Conservation (phyloP, 208 protist species). For the Acanthamoeba quina region DNA sequence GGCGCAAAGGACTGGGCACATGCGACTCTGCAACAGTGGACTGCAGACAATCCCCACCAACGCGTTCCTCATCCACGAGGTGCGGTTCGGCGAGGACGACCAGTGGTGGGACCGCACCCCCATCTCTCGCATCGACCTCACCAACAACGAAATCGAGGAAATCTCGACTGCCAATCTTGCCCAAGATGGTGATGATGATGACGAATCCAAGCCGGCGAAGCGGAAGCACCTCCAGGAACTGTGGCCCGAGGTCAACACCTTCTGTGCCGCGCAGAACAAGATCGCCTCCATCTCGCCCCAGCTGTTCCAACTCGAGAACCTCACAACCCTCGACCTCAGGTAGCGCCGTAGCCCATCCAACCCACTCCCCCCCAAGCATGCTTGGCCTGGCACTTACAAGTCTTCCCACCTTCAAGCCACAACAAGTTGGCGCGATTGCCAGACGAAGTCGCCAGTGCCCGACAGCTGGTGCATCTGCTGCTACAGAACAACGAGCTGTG, state of each 20-base stretch:
- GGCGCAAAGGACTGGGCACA: conserved; percentile 25
- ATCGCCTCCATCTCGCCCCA: not conserved
- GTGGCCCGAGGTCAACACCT: not conserved
- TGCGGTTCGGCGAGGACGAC: conserved; percentile 28
- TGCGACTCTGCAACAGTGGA: not conserved
- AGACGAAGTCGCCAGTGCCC: not conserved
- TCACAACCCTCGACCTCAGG: conserved; percentile 23
- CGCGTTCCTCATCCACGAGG: conserved; percentile 20
- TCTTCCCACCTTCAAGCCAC: not conserved
- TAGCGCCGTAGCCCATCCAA: not conserved
- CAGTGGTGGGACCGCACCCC: conserved; percentile 19
- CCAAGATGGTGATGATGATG: not conserved
- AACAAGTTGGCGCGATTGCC: conserved; percentile 9
- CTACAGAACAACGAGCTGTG: conserved; percentile 10
- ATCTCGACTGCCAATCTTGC: not conserved
- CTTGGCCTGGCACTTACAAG: not conserved
- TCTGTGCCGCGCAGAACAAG: conserved; percentile 29
- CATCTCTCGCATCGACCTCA: not conserved
- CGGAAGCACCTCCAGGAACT: not conserved
- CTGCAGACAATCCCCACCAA: not conserved
- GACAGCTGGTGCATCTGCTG: conserved; percentile 7
- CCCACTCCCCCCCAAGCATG: not conserved
- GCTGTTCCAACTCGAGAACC: not conserved
- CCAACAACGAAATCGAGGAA: conserved; percentile 19
- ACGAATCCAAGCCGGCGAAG: not conserved